These are phyloP conservation scores for Galerina marginata DNA, from an alignment of 768 basidiomycete species.

Conservation along the genomic window DNA sequence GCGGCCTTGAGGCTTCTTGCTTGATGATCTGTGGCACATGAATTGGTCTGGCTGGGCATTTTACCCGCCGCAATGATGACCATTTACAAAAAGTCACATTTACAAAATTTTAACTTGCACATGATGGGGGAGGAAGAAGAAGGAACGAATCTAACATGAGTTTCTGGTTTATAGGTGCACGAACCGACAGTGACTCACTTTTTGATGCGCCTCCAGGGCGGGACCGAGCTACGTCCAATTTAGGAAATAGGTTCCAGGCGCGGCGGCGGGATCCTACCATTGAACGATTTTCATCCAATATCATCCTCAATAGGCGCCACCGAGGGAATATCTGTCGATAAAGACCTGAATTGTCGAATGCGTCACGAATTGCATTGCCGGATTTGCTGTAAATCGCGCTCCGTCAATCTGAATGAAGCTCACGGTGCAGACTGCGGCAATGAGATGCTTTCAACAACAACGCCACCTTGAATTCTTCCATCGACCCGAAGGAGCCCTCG, in stretches of 20 bases:
- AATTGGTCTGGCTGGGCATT: background rate
- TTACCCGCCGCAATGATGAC: conserved; percentile 1
- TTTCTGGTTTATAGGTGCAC: conserved; percentile 7
- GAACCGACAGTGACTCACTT: conserved; percentile 15
- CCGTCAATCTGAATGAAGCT: too few species aligned
- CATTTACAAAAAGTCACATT: conserved; percentile 3
- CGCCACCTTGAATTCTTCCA: too few species aligned
- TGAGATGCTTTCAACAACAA: too few species aligned
- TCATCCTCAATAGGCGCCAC: too few species aligned
- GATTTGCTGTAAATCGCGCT: too few species aligned
- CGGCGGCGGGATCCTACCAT: background rate
- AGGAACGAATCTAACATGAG: background rate
- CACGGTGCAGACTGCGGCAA: too few species aligned
- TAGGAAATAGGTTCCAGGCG: conserved; percentile 1
- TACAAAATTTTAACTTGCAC: conserved; percentile 11
- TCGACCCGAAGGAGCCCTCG: too few species aligned
- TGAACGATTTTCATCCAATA: too few species aligned
- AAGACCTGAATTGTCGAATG: too few species aligned
- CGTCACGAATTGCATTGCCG: too few species aligned
- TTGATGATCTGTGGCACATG: background rate
- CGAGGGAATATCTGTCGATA: too few species aligned
- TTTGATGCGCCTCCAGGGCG: conserved; percentile 9
- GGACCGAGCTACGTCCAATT: conserved; percentile 15
- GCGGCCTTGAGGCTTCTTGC: background rate
- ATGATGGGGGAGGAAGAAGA: conserved; percentile 5